Percentiles rank a stretch among this genome's conserved stretches.
These are phyloP conservation scores for Xylariaceae sp. DNA, from an alignment of 2,329 filamentous ascomycete genomes.

Conservation along the genomic window DNA sequence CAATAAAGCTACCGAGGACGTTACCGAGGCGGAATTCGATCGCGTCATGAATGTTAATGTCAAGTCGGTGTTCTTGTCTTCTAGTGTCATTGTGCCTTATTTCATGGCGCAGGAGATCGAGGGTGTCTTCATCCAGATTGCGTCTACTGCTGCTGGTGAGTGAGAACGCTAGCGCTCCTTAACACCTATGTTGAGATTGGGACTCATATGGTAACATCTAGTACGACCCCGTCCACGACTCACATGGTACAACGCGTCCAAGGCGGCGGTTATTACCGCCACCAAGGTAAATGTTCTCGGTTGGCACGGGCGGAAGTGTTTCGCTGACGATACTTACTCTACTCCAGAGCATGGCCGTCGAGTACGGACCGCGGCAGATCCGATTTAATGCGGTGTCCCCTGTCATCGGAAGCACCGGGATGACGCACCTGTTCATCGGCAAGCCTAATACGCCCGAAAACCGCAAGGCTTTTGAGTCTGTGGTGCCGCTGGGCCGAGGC, in stretches of 20 bases:
- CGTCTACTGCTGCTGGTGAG: slow-evolving; percentile 54
- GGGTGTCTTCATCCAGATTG: slow-evolving; percentile 61
- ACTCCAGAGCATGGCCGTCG: slow-evolving; percentile 54
- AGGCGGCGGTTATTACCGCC: slow-evolving; percentile 60
- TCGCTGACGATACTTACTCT: neutral
- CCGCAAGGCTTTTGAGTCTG: slow-evolving; percentile 50
- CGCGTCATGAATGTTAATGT: slow-evolving; percentile 65
- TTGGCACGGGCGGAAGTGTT: neutral
- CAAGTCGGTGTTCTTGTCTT: slow-evolving; percentile 60
- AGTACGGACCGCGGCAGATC: slow-evolving; percentile 68
- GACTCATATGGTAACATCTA: slow-evolving; percentile 4
- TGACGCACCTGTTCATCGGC: slow-evolving; percentile 55
- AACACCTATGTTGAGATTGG: neutral
- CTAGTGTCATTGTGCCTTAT: slow-evolving; percentile 56
- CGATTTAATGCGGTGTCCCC: slow-evolving; percentile 70
- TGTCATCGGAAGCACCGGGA: slow-evolving; percentile 61
- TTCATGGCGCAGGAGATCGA: slow-evolving; percentile 52
- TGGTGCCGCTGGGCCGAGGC: slow-evolving; percentile 51
- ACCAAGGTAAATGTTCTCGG: slow-evolving; percentile 36
- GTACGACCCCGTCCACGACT: slow-evolving; percentile 57
- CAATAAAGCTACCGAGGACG: slow-evolving; percentile 60
- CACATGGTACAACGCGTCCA: slow-evolving; percentile 68
- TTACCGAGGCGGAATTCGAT: slow-evolving; percentile 64
- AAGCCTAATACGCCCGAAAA: slow-evolving; percentile 61
- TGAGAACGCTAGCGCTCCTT: neutral